Conservation (phyloP, 176 grass and related monocot genomes). For the Phoenix roebelenii region DNA sequence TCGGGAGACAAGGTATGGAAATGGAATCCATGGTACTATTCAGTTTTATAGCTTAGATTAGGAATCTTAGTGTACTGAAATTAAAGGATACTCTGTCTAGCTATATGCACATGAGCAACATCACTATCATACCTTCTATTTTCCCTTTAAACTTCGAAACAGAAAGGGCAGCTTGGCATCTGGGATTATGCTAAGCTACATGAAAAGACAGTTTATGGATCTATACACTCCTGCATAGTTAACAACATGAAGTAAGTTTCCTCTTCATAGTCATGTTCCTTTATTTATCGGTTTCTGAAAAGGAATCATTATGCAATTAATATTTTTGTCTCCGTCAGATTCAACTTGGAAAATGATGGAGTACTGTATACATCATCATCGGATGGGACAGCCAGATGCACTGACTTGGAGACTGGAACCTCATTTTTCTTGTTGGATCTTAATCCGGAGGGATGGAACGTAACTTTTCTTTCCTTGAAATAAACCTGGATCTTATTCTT, state of each 20-base stretch:
- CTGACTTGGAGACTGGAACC: conserved; percentile 73
- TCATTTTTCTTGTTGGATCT: conserved; percentile 62
- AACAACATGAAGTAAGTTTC: conserved; percentile 81
- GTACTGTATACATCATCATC: conserved; percentile 80
- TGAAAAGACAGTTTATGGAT: conserved; percentile 75
- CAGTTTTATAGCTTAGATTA: background rate
- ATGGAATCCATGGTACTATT: conserved; percentile 7
- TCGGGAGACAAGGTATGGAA: conserved; percentile 75
- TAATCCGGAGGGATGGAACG: conserved; percentile 91
- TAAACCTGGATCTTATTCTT: background rate
- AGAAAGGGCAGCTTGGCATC: conserved; percentile 88
- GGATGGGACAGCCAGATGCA: conserved; percentile 79
- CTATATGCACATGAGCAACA: conserved; percentile 6
- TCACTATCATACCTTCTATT: too few species aligned
- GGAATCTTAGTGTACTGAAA: background rate
- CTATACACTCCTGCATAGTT: conserved; percentile 77
- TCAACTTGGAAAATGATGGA: conserved; percentile 53
- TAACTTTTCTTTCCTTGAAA: conserved; percentile 19
- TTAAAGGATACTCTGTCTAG: background rate
- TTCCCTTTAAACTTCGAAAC: conserved; percentile 1
- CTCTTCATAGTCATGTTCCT: conserved; percentile 3
- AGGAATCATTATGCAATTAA: too few species aligned
- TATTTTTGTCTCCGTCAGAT: conserved; percentile 27
- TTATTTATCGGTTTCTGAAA: too few species aligned
- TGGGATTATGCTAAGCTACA: conserved; percentile 92